Evolutionary conservation across 305 asterid genomes (phyloP).

Genomic region (Ajuga reptans): DNA sequence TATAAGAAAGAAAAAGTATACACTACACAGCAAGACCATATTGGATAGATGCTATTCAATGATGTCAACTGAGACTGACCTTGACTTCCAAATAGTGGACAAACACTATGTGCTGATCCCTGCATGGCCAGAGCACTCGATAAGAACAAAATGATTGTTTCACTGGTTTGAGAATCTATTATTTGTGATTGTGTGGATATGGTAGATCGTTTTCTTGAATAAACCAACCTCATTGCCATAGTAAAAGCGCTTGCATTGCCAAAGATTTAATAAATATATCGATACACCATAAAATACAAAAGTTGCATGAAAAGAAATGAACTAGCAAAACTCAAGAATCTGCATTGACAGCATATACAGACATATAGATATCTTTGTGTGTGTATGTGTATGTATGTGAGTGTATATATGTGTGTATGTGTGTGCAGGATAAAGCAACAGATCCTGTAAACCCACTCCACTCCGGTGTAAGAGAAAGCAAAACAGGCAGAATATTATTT

Average conservation of each 20-base stretch:
- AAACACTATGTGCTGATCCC: slow-evolving; percentile 98
- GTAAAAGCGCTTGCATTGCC: neutral
- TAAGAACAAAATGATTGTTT: slow-evolving; percentile 21
- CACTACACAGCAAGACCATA: neutral
- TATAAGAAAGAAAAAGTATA: neutral
- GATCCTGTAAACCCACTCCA: slow-evolving; percentile 6
- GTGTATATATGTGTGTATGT: too few relatives aligned
- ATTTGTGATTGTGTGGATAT: slow-evolving; percentile 14
- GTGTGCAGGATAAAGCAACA: neutral
- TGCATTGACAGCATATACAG: neutral
- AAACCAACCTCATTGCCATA: neutral
- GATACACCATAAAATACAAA: neutral
- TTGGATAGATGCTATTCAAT: neutral
- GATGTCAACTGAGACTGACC: slow-evolving; percentile 38
- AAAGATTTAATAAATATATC: slow-evolving; percentile 6
- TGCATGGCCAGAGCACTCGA: slow-evolving; percentile 38
- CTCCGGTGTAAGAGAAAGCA: neutral
- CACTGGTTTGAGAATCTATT: neutral
- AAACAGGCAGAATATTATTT: neutral
- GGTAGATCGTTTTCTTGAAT: neutral
- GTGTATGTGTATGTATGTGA: too few relatives aligned
- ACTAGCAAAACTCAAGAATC: slow-evolving; percentile 15
- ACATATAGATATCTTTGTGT: too few relatives aligned
- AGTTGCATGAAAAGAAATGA: neutral
- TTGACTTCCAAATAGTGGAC: slow-evolving; percentile 96